Percentiles rank a stretch among this genome's conserved stretches.
These are phyloP conservation scores for Cystobasidiaceae sp. DNA, from an alignment of 1,284 basidiomycete species.

Conservation along the genomic window DNA sequence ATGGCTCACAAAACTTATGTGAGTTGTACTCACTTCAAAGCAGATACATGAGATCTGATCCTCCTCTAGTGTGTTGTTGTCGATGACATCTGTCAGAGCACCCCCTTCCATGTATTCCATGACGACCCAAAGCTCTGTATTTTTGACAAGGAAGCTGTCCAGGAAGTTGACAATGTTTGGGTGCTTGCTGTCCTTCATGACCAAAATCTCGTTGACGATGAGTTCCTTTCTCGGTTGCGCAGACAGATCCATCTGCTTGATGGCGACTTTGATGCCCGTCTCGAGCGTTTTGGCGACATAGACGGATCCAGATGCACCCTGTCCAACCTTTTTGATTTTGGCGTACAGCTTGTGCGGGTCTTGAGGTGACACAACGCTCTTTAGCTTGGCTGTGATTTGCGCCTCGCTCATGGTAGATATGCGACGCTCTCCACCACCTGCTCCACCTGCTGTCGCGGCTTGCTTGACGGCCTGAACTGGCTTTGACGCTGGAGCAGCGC, in stretches of 20 bases:
- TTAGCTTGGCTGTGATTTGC: conserved; percentile 96
- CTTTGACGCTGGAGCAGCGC: conserved; percentile 60
- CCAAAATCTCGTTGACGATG: conserved; percentile 96
- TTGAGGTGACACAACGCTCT: conserved; percentile 76
- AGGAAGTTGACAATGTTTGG: conserved; percentile 99
- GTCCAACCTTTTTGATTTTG: conserved; percentile 98
- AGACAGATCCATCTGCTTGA: conserved; percentile 98
- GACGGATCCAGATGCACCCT: conserved; percentile 97
- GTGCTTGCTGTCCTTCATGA: conserved; percentile 98
- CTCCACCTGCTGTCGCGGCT: neutral
- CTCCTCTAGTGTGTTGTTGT: conserved; percentile 93
- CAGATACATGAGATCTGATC: conserved; percentile 94
- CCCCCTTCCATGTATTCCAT: conserved; percentile 99
- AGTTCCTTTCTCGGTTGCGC: conserved; percentile 96
- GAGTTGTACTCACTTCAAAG: conserved; percentile 63
- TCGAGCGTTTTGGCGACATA: conserved; percentile 91
- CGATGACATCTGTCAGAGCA: conserved; percentile 93
- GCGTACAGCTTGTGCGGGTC: conserved; percentile 88
- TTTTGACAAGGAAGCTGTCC: conserved; percentile 84
- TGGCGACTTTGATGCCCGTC: conserved; percentile 86
- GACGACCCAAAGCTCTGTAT: conserved; percentile 95
- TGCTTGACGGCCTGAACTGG: conserved; percentile 59
- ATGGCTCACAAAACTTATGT: conserved; percentile 18
- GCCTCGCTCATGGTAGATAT: conserved; percentile 95
- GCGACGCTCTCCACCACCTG: conserved; percentile 58